Conservation (phyloP, 495 filamentous ascomycete genomes). For the Penicillium longicatenatum region DNA sequence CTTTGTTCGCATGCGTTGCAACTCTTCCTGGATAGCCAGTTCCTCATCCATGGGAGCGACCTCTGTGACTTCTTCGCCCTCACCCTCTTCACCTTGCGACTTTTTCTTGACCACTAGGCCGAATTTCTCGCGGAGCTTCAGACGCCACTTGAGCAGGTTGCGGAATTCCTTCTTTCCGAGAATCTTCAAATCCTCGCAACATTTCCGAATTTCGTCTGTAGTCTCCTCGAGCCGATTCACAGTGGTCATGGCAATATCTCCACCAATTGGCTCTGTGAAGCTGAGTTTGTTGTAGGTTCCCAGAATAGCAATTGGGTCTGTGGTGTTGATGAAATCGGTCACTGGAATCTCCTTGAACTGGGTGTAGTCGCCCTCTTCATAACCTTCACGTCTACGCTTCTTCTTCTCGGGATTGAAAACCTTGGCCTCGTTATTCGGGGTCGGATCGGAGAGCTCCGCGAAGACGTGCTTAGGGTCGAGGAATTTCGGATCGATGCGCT, state of each 20-base stretch:
- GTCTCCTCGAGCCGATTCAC: conserved; percentile 91
- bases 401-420: conserved; percentile 97
- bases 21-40: conserved; percentile 80
- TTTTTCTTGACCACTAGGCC: conserved; percentile 67
- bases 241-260: conserved; percentile 84
- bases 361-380: conserved; percentile 92
- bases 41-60: conserved; percentile 93
- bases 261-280: conserved; percentile 74
- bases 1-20: conserved; percentile 77
- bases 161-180: conserved; percentile 95
- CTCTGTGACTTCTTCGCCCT: conserved; percentile 73
- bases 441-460: conserved; percentile 84
- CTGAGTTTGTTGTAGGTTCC: conserved; percentile 81
- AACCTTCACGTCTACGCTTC: conserved; percentile 95
- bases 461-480: conserved; percentile 91
- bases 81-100: conserved; percentile 45
- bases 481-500: conserved; percentile 88
- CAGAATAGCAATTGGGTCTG: conserved; percentile 94
- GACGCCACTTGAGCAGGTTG: conserved; percentile 85
- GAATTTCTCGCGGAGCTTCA: conserved; percentile 89
- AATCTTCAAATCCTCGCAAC: conserved; percentile 87
- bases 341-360: conserved; percentile 88
- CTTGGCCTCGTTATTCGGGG: conserved; percentile 95
- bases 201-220: conserved; percentile 79
- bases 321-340: conserved; percentile 92